Evolutionary conservation across 768 basidiomycete species (phyloP).

Genomic region (Lactarius evosmus): DNA sequence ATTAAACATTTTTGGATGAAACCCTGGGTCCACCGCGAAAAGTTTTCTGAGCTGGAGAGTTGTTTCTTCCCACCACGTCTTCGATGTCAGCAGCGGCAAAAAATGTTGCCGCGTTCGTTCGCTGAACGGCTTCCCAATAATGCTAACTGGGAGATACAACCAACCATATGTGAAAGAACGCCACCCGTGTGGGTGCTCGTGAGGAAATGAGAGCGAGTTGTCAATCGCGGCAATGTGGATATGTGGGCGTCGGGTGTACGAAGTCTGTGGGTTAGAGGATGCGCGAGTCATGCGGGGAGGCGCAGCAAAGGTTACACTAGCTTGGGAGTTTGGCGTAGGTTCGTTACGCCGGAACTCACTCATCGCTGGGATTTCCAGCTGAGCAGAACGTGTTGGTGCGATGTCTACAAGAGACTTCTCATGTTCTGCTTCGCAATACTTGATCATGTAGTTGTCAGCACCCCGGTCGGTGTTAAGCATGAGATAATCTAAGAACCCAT

Average conservation of each 20-base stretch:
- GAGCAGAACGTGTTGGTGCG: constrained; percentile 67
- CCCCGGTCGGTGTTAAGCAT: constrained; percentile 92
- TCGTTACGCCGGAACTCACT: constrained; percentile 55
- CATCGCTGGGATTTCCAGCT: constrained; percentile 69
- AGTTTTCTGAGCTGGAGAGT: constrained; percentile 71
- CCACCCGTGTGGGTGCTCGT: constrained; percentile 82
- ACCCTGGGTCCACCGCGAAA: constrained; percentile 80
- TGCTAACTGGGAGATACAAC: constrained; percentile 80
- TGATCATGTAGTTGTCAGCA: constrained; percentile 92
- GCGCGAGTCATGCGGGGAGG: constrained; percentile 27
- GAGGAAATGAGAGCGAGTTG: constrained; percentile 89
- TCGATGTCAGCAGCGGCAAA: constrained; percentile 76
- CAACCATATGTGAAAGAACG: constrained; percentile 82
- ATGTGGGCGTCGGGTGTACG: constrained; percentile 66
- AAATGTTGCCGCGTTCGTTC: constrained; percentile 79
- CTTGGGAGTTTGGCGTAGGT: constrained; percentile 29
- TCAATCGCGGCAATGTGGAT: constrained; percentile 93
- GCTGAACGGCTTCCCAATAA: constrained; percentile 84
- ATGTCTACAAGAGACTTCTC: constrained; percentile 77
- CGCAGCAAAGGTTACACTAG: constrained; percentile 28
- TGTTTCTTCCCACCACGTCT: constrained; percentile 88
- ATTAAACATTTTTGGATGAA: constrained; percentile 87
- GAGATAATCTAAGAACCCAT: constrained; percentile 59
- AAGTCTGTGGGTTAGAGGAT: constrained; percentile 24
- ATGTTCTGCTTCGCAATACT: constrained; percentile 78